phyloP scores from a whole-genome alignment of 805 yeast species.

The Spathaspora passalidarum region DNA sequence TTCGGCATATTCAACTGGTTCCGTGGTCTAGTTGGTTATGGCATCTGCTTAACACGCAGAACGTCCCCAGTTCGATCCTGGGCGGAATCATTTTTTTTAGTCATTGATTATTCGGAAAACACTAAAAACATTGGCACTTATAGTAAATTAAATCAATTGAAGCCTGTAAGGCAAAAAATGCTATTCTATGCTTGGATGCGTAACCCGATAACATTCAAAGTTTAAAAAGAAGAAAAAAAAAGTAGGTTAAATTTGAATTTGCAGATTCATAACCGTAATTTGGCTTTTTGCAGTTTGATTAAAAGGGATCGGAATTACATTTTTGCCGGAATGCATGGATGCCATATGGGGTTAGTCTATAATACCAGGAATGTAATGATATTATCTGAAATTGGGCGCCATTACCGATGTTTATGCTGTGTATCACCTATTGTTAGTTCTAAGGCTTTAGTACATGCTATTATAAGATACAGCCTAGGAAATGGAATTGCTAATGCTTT shows the following conservation, averaged over 20 bases:
- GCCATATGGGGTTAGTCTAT: background rate
- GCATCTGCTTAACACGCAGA: slow-evolving; percentile 99
- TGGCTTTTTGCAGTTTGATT: background rate
- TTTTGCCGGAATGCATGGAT: background rate
- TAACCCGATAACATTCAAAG: too few species aligned
- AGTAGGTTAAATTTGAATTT: background rate
- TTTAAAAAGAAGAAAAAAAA: background rate
- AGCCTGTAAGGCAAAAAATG: too few species aligned
- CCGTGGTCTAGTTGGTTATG: slow-evolving; percentile 99
- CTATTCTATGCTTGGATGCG: too few species aligned
- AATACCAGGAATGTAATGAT: background rate
- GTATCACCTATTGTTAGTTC: too few species aligned
- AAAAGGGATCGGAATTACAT: background rate
- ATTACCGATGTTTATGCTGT: too few species aligned
- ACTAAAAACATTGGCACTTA: background rate
- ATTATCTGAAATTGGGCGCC: too few species aligned
- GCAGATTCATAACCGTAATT: background rate
- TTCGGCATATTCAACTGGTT: slow-evolving; percentile 44
- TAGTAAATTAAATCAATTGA: too few species aligned
- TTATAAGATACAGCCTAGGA: too few species aligned
- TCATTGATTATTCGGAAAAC: background rate
- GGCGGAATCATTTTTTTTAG: slow-evolving; percentile 75
- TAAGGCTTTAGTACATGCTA: too few species aligned
- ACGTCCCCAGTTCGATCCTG: slow-evolving; percentile 99
- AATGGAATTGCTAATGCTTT: background rate